Evolutionary conservation across 768 basidiomycete species (phyloP), one percentile per base, ranked within the genome.

Genomic region (Amanita molliuscula): DNA sequence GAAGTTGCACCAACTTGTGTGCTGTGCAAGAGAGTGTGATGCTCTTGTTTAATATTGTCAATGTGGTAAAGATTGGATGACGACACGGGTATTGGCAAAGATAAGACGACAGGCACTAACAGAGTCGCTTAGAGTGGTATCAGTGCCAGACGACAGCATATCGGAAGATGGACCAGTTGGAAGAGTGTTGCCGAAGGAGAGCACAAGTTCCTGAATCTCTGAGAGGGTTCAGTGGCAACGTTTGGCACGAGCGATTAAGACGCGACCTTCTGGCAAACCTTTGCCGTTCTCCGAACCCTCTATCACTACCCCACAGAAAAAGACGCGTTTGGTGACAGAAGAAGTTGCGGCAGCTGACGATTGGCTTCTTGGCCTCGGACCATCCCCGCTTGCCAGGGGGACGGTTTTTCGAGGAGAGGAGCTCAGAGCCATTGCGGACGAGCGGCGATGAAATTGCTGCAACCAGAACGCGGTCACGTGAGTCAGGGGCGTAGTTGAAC

Each of bases 301-400:
- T 26, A 95, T 83, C 11, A 95, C 88, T 16, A 95, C 87, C 38
- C 88, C 88, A 60, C 87, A 89, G 61, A 86, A 86, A 65, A 94
- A 95, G 21, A 84, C 87, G 61, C 92, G 84, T 62, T 76, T 83
- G 5, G 85, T 93, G 54, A 79, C 57, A 45, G 67, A 63, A 28
- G 69, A 59, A 28, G 67, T 59, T 15, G 43, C 31, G 3, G 51
- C 9, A 9, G 51, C 51, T 0, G 65, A 64, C 36, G 75, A 65
- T 29, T 63, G 66, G 26, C 66, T 68, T 40, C 74, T 71, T 36
- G 72, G 65, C 23, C 72, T 70, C 23, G 70, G 59, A 56, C 80
- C 81, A 53, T 86, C 80, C 38, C 83, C 85, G 58, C 68, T 75
- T n/a, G 84, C 75, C 28, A 89, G 71, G 34, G 87, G 84, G 7